phyloP scores from a whole-genome alignment of 2,329 filamentous ascomycete species.

The Chaetomiaceae sp. region DNA sequence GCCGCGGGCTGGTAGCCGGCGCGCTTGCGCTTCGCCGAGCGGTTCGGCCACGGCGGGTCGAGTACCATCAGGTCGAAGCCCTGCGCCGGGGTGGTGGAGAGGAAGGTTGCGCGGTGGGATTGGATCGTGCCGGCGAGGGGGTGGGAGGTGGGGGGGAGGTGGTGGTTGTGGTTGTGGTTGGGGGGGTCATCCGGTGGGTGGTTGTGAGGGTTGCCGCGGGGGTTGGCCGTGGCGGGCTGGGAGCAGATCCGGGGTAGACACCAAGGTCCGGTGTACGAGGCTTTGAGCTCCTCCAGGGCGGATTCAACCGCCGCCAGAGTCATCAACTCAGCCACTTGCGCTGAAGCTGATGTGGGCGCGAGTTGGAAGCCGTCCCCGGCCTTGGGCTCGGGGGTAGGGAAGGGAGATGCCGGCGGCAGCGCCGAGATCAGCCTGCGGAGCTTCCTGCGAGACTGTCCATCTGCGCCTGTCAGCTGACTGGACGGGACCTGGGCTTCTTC shows the following conservation, averaged over 20 bases:
- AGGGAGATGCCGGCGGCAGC: constrained; percentile 38
- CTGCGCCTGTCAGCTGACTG: constrained; percentile 23
- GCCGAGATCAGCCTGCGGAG: constrained; percentile 41
- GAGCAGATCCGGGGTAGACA: constrained; percentile 37
- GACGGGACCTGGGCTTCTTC: constrained; percentile 55
- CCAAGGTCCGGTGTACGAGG: constrained; percentile 38
- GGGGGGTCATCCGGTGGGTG: not conserved
- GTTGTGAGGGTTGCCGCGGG: not conserved
- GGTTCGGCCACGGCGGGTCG: constrained; percentile 78
- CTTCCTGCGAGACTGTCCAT: not conserved
- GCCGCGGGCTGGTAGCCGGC: constrained; percentile 40
- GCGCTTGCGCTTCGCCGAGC: constrained; percentile 56
- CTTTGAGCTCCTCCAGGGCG: constrained; percentile 36
- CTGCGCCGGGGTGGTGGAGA: constrained; percentile 33
- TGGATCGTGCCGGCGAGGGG: constrained; percentile 46
- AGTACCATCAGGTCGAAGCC: constrained; percentile 63
- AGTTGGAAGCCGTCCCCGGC: constrained; percentile 23
- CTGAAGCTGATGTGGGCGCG: constrained; percentile 32
- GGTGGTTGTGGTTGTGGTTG: constrained; percentile 8
- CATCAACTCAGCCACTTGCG: constrained; percentile 51
- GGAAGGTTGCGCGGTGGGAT: constrained; percentile 36
- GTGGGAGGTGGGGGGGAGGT: constrained; percentile 38
- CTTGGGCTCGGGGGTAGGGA: constrained; percentile 47
- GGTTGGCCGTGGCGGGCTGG: not conserved
- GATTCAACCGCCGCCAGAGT: constrained; percentile 39